Percentiles rank a stretch among this genome's conserved stretches.
Conservation (phyloP, 225 moss, liverwort and hornwort genomes). For the Marchantia polymorpha region DNA sequence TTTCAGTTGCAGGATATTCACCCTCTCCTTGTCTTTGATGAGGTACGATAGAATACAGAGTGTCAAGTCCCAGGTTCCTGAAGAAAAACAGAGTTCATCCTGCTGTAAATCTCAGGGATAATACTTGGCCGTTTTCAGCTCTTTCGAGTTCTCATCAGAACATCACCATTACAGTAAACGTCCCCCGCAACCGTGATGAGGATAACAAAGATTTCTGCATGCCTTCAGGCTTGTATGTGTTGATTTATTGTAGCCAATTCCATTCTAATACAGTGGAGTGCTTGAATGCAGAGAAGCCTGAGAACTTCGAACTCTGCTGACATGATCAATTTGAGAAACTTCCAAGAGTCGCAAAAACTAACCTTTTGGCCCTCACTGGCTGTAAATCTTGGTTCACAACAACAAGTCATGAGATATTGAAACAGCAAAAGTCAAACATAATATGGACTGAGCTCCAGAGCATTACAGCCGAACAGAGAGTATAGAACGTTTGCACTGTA, state of each 20-base stretch:
- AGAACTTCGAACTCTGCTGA: neutral
- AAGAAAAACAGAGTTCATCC: no score
- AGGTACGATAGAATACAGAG: no score
- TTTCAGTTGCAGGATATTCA: no score
- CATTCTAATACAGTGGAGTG: neutral
- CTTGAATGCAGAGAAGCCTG: neutral
- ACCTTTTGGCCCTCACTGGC: neutral
- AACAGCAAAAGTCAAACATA: neutral
- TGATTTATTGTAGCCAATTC: neutral
- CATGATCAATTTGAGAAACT: neutral
- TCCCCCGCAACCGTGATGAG: no score
- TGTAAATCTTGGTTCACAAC: neutral
- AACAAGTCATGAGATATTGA: neutral
- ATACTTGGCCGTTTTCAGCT: no score
- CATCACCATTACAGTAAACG: no score
- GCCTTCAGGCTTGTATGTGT: no score
- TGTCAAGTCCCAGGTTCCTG: no score
- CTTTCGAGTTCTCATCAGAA: no score
- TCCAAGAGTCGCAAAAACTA: neutral
- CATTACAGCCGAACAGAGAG: neutral
- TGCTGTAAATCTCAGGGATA: no score
- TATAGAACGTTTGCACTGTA: neutral
- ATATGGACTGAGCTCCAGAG: neutral
- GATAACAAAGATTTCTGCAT: no score
- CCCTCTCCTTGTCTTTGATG: no score